phyloP scores from a whole-genome alignment of 2,329 filamentous ascomycete genomes.

The Talaromyces pinophilus region DNA sequence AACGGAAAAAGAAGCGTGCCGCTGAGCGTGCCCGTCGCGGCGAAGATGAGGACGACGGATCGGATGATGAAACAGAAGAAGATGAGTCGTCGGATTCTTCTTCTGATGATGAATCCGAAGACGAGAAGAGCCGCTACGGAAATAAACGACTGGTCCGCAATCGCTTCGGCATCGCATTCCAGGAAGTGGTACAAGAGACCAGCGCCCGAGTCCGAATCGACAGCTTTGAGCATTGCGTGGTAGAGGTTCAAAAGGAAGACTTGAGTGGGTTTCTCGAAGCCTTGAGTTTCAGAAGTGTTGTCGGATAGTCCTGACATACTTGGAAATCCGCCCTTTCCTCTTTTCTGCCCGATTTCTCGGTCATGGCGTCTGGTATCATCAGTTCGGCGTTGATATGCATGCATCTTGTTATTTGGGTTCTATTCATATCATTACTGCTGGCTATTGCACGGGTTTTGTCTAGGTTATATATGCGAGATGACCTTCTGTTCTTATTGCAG shows the following conservation, averaged over 20 bases:
- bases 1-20: conserved; percentile 62
- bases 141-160: conserved; percentile 75
- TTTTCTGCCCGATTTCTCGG: background rate
- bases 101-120: conserved; percentile 55
- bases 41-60: conserved; percentile 59
- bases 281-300: conserved; percentile 86
- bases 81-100: conserved; percentile 41
- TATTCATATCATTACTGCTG: conserved; percentile 3
- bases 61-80: conserved; percentile 66
- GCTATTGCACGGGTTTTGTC: background rate
- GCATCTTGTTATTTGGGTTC: conserved; percentile 2
- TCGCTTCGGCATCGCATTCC: conserved; percentile 90
- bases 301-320: conserved; percentile 48
- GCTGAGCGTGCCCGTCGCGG: conserved; percentile 53
- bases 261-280: conserved; percentile 86
- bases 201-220: conserved; percentile 88
- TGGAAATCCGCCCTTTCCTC: background rate
- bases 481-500: background rate
- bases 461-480: conserved; percentile 9
- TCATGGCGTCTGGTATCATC: conserved; percentile 13
- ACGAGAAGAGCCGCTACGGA: conserved; percentile 55
- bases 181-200: conserved; percentile 90
- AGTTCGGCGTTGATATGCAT: conserved; percentile 16
- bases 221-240: conserved; percentile 95
- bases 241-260: conserved; percentile 97